Evolutionary conservation across 2,329 filamentous ascomycete genomes (phyloP).

Genomic region (Cladosporium sp.): DNA sequence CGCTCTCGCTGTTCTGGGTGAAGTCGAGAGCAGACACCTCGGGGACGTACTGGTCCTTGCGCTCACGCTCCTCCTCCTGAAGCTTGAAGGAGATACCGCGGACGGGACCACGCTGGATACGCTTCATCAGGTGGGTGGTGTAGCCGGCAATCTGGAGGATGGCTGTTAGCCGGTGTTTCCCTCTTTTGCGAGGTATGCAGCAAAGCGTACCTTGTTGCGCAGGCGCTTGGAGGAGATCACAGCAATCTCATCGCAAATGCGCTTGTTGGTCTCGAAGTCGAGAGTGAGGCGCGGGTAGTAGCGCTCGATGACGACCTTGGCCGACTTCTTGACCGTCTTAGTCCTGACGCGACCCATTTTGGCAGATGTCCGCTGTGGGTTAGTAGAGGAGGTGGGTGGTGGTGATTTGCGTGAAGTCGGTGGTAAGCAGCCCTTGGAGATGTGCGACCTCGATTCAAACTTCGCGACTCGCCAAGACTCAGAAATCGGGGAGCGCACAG

Average conservation of each 20-base stretch:
- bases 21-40: slow-evolving; percentile 99
- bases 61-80: slow-evolving; percentile 99
- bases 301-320: slow-evolving; percentile 99
- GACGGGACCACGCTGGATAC: slow-evolving; percentile 97
- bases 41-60: slow-evolving; percentile 99
- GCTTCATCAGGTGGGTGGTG: slow-evolving; percentile 97
- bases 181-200: background rate
- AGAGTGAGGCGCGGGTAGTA: slow-evolving; percentile 94
- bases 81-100: slow-evolving; percentile 99
- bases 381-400: slow-evolving; percentile 6
- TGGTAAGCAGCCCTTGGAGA: background rate
- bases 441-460: background rate
- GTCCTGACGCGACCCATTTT: slow-evolving; percentile 54
- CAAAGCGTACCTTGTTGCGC: slow-evolving; percentile 79
- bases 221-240: slow-evolving; percentile 99
- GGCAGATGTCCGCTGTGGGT: slow-evolving; percentile 25
- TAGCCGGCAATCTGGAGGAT: slow-evolving; percentile 78
- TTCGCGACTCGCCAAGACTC: background rate
- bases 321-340: slow-evolving; percentile 72
- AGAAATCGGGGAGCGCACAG: background rate
- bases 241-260: slow-evolving; percentile 99
- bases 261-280: slow-evolving; percentile 99
- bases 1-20: slow-evolving; percentile 85
- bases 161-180: slow-evolving; percentile 1
- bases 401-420: slow-evolving; percentile 8